These are phyloP conservation scores for Eutrema yunnanense DNA, from an alignment of 345 rosid genomes.

Conservation along the genomic window DNA sequence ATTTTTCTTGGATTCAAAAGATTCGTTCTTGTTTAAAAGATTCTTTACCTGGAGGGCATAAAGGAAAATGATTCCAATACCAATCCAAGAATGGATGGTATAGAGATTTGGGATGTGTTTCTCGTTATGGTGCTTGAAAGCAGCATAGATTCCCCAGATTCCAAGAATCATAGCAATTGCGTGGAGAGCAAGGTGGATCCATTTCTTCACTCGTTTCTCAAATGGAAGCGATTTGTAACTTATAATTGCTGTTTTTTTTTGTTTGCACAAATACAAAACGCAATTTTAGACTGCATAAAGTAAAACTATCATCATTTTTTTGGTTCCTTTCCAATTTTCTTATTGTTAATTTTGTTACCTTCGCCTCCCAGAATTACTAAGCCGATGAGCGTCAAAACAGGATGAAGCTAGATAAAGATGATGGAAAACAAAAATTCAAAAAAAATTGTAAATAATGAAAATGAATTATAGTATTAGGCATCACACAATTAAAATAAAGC, in stretches of 20 bases:
- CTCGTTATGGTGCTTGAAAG: conserved; percentile 77
- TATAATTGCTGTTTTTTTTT: conserved; percentile 51
- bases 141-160: conserved; percentile 51
- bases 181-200: conserved; percentile 63
- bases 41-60: conserved; percentile 64
- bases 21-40: not conserved
- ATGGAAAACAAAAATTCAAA: not conserved
- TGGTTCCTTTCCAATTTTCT: not conserved
- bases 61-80: conserved; percentile 56
- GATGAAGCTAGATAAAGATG: conserved; percentile 54
- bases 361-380: conserved; percentile 75
- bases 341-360: conserved; percentile 55
- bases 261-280: not conserved
- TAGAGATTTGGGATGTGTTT: conserved; percentile 65
- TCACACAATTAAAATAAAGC: not conserved
- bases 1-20: not conserved
- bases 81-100: conserved; percentile 90
- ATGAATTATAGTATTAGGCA: not conserved
- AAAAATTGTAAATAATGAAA: not conserved
- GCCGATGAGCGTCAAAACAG: conserved; percentile 76
- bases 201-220: conserved; percentile 54
- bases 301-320: not conserved
- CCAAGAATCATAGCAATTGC: conserved; percentile 62
- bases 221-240: conserved; percentile 58
- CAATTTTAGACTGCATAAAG: not conserved